Evolutionary conservation across 2,329 filamentous ascomycete genomes (phyloP).

Genomic region (Myrmaecium sp.): DNA sequence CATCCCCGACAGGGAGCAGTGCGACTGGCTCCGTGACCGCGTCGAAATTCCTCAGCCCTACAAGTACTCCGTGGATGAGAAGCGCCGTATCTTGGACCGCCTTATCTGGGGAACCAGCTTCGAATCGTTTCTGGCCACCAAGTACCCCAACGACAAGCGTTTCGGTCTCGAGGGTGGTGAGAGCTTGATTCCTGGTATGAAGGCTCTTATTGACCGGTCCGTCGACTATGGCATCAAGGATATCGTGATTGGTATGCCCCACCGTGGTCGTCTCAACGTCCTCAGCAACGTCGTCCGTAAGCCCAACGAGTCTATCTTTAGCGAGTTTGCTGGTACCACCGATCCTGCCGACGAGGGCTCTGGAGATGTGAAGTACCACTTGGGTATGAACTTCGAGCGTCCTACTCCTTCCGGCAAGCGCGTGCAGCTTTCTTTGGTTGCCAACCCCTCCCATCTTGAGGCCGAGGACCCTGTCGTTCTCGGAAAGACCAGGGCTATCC

Average conservation of each 20-base stretch:
- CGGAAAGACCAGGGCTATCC: conserved; percentile 92
- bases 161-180: conserved; percentile 97
- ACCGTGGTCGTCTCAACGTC: conserved; percentile 94
- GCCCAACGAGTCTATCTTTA: conserved; percentile 99
- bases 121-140: conserved; percentile 85
- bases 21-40: conserved; percentile 93
- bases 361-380: conserved; percentile 97
- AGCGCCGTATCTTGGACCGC: conserved; percentile 90
- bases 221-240: conserved; percentile 98
- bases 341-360: conserved; percentile 90
- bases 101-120: conserved; percentile 98
- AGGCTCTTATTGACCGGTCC: conserved; percentile 93
- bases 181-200: conserved; percentile 95
- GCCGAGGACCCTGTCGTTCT: conserved; percentile 96
- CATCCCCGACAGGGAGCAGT: conserved; percentile 92
- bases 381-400: conserved; percentile 99
- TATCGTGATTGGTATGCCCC: conserved; percentile 98
- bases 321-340: conserved; percentile 79
- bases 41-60: conserved; percentile 88
- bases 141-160: conserved; percentile 99
- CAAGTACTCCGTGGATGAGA: conserved; percentile 96
- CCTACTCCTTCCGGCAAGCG: conserved; percentile 96
- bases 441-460: conserved; percentile 95
- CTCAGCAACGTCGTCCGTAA: conserved; percentile 97
- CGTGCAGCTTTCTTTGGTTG: conserved; percentile 95